A percentile compares a stretch with the other conserved stretches of the same genome.
phyloP scores from a whole-genome alignment of 306 rosid genomes.

The apple (Malus domestica) region DNA sequence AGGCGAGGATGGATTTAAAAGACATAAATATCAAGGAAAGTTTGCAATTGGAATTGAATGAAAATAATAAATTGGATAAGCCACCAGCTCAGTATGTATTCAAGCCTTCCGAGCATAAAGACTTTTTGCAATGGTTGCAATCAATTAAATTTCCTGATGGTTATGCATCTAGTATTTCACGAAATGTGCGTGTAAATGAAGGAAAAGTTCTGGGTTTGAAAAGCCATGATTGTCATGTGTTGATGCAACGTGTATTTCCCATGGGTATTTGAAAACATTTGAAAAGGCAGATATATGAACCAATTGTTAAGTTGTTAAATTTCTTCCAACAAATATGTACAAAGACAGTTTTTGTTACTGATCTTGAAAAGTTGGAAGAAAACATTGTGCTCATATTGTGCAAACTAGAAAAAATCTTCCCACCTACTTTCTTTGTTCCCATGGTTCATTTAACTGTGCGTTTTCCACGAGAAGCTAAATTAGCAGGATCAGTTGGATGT shows the following conservation, averaged over 20 bases:
- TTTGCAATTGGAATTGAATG: neutral
- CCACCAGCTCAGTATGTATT: neutral
- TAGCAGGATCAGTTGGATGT: neutral
- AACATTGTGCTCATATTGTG: neutral
- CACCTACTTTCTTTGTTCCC: neutral
- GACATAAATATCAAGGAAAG: too few species aligned
- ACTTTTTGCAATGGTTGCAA: neutral
- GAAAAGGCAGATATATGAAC: neutral
- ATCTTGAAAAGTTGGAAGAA: neutral
- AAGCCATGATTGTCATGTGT: neutral
- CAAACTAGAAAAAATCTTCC: slow-evolving; percentile 10
- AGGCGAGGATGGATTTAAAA: neutral
- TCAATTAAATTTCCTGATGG: neutral
- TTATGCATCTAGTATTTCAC: neutral
- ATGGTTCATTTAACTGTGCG: neutral
- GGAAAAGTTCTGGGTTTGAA: neutral
- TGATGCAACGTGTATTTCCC: neutral
- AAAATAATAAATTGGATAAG: neutral
- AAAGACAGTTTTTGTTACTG: neutral
- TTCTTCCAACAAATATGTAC: slow-evolving; percentile 3
- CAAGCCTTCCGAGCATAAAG: neutral
- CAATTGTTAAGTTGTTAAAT: neutral
- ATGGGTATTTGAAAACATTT: neutral
- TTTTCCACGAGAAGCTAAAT: neutral
- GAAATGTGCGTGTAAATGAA: neutral